Base-by-base conservation (phyloP, 2,329 filamentous ascomycete genomes). In the Talaromyces piceae region DNA sequence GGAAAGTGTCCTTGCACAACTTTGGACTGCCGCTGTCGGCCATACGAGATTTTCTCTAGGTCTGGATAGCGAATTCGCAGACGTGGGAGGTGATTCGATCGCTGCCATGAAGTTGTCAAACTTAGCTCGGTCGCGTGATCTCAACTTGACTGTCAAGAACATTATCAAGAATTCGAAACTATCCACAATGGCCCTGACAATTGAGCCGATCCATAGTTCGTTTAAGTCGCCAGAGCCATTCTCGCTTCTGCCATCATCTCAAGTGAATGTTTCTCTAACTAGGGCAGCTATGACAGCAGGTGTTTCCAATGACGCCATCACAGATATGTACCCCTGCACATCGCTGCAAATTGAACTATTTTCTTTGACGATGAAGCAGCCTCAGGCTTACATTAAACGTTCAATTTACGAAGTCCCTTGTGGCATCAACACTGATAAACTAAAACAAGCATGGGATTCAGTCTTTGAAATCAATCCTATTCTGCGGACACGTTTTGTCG, bases 381-480 rank as follows among this genome's bases (percentile, higher is more conserved):
- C 41, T 9, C 13, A 26, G 16, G 41, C 26, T 13, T 50, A 50
- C 8, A 41, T 39, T 23, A 44, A 50, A 41, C 45, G 23, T 8
- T 49, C 27, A 12, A 12, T 30, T 30, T 49, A 18, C 18, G 28
- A 45, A 20, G 8, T 54, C 4, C 33, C 30, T 3, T 5, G 8
- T 4, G 3, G 45, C n/a, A 20, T 45, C 9, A 8, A 50, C 12
- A 3, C 27, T 30, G 20, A 45, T 8, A 41, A 27, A 13, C 11
- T 50, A 13, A 16, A 25, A 11, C 13, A 37, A 25, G 41, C 48
- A 5, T 50, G 48, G 48, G 23, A 45, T 23, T 5, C 5, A 8
- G 66, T 70, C 4, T 67, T 76, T 1, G 56, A 68, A 8, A 69
- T 72, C 25, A 59, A 71, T 20, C 70, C 73, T 16, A 75, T 78